Conservation (phyloP, 768 basidiomycete genomes). For the Paxillus ammoniavirescens region DNA sequence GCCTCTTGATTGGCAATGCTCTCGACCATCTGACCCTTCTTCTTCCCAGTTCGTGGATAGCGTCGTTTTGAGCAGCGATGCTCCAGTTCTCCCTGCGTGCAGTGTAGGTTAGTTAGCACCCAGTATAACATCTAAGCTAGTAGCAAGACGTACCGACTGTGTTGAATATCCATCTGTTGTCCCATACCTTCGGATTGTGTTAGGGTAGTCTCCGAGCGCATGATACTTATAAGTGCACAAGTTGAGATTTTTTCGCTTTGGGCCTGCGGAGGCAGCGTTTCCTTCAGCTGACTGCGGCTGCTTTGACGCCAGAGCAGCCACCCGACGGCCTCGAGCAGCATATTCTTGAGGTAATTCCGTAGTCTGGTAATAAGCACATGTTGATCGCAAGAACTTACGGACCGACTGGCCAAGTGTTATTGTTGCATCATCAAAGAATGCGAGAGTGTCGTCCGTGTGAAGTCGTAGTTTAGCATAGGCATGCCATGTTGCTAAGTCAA, state of each 20-base stretch:
- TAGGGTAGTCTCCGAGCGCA: slow-evolving; percentile 10
- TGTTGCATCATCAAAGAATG: slow-evolving; percentile 17
- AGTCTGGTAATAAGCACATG: slow-evolving; percentile 14
- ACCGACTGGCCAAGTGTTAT: slow-evolving; percentile 13
- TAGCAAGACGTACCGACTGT: slow-evolving; percentile 21
- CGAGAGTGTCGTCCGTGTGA: slow-evolving; percentile 25
- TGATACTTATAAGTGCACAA: slow-evolving; percentile 16
- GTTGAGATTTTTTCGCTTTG: slow-evolving; percentile 10
- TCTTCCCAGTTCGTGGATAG: slow-evolving; percentile 37
- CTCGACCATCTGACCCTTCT: slow-evolving; percentile 9
- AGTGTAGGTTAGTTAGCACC: too few species aligned
- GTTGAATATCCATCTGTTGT: slow-evolving; percentile 39
- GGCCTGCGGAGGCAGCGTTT: not conserved
- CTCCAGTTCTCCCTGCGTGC: slow-evolving; percentile 36
- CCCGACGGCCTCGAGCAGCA: not conserved
- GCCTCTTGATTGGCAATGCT: slow-evolving; percentile 30
- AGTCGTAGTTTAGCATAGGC: slow-evolving; percentile 32
- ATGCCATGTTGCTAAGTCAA: slow-evolving; percentile 34
- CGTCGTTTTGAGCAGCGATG: slow-evolving; percentile 36
- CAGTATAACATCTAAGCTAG: not conserved
- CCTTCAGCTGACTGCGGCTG: not conserved
- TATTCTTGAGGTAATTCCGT: slow-evolving; percentile 12
- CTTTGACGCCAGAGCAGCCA: not conserved
- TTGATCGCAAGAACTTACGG: slow-evolving; percentile 18
- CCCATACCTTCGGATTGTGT: slow-evolving; percentile 19